phyloP scores from a whole-genome alignment of 2,329 filamentous ascomycete genomes.

The Colletotrichum endophyticum region DNA sequence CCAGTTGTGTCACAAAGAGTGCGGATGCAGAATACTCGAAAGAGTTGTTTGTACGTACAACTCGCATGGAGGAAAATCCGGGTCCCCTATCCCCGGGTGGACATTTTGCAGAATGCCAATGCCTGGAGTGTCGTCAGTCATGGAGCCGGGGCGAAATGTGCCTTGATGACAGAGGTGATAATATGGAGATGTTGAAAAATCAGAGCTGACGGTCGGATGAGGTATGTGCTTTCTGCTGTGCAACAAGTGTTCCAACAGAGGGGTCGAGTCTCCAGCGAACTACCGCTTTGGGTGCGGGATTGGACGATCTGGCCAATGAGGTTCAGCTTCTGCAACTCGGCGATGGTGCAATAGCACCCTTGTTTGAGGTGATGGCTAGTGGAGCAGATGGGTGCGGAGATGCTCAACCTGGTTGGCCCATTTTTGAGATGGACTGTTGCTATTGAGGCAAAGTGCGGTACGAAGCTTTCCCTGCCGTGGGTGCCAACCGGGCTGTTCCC shows the following conservation, averaged over 20 bases:
- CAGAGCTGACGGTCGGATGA: conserved; percentile 10
- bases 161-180: conserved; percentile 4
- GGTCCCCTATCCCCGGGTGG: not conserved
- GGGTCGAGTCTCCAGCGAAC: conserved; percentile 5
- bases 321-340: conserved; percentile 19
- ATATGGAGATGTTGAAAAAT: conserved; percentile 18
- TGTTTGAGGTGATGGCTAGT: conserved; percentile 20
- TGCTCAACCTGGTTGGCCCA: conserved; percentile 14
- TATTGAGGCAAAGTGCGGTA: not conserved
- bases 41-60: not conserved
- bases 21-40: not conserved
- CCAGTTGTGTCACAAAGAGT: not conserved
- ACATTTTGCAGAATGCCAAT: conserved; percentile 8
- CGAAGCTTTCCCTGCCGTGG: not conserved
- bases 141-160: conserved; percentile 1
- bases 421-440: not conserved
- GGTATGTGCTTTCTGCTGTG: not conserved
- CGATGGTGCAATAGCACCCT: conserved; percentile 23
- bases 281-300: not conserved
- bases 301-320: conserved; percentile 6
- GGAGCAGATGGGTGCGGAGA: not conserved
- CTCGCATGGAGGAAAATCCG: not conserved
- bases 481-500: not conserved
- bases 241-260: conserved; percentile 1
- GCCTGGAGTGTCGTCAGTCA: conserved; percentile 8